Percentiles rank a stretch among this genome's conserved stretches.
phyloP scores from a whole-genome alignment of 257 asterid genomes.

The Solanum chilense region DNA sequence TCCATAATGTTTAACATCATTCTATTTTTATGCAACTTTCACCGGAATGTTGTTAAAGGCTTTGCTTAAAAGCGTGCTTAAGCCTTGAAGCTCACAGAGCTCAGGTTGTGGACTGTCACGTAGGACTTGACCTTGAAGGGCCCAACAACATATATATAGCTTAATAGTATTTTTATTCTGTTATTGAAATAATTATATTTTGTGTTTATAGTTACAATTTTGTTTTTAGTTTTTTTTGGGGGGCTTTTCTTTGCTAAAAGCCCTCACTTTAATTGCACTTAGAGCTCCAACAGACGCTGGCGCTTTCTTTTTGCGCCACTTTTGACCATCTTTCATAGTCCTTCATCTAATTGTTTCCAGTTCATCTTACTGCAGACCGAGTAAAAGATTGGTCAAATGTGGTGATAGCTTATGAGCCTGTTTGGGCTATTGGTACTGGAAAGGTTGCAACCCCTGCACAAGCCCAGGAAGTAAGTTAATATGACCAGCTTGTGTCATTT shows the following conservation, averaged over 20 bases:
- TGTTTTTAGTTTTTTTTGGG: not conserved
- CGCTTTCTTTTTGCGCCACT: not conserved
- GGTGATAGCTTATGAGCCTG: conserved; percentile 97
- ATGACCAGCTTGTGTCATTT: not conserved
- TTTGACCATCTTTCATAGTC: not conserved
- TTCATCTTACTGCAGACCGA: conserved; percentile 29
- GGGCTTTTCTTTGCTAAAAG: not conserved
- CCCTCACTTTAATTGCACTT: not conserved
- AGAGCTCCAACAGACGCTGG: not conserved
- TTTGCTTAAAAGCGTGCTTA: not conserved
- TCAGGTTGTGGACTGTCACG: not conserved
- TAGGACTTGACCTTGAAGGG: not conserved
- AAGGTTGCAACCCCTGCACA: conserved; percentile 94
- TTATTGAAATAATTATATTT: not conserved
- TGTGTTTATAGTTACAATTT: not conserved
- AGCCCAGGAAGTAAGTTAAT: conserved; percentile 87
- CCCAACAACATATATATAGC: not conserved
- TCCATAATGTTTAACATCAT: not conserved
- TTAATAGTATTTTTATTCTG: not conserved
- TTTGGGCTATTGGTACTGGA: conserved; percentile 99
- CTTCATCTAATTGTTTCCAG: not conserved
- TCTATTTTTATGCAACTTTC: not conserved
- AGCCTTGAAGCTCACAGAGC: not conserved
- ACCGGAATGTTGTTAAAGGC: not conserved
- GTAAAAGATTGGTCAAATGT: conserved; percentile 75